These are phyloP conservation scores for Podosphaera leucotricha DNA, from an alignment of 2,329 filamentous ascomycete genomes.

Conservation along the genomic window DNA sequence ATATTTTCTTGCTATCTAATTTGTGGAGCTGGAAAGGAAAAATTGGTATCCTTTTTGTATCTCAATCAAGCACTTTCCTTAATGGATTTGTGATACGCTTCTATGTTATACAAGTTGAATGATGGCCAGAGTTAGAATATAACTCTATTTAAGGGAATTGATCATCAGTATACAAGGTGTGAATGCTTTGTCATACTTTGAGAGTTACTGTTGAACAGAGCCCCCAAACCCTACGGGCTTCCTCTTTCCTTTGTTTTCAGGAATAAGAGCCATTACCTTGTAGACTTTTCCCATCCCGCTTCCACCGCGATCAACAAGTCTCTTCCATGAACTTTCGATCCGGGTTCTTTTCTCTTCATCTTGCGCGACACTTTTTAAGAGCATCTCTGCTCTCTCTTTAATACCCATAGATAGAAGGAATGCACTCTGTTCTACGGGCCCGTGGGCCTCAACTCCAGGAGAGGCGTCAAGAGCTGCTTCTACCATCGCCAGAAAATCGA, in stretches of 20 bases:
- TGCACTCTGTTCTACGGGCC: slow-evolving; percentile 62
- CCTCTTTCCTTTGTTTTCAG: slow-evolving; percentile 49
- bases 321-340: slow-evolving; percentile 52
- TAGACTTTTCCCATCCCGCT: slow-evolving; percentile 88
- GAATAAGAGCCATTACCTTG: slow-evolving; percentile 76
- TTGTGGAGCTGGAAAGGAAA: too few relatives aligned
- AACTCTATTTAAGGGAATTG: too few relatives aligned
- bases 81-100: too few relatives aligned
- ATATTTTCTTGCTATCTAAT: too few relatives aligned
- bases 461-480: slow-evolving; percentile 58
- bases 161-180: too few relatives aligned
- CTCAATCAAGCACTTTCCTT: too few relatives aligned
- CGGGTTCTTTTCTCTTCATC: slow-evolving; percentile 29
- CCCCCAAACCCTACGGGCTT: slow-evolving; percentile 85
- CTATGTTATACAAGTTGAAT: too few relatives aligned
- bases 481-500: slow-evolving; percentile 74
- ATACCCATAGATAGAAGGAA: slow-evolving; percentile 73
- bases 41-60: too few relatives aligned
- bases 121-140: too few relatives aligned
- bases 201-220: slow-evolving; percentile 17
- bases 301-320: slow-evolving; percentile 61
- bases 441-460: slow-evolving; percentile 70
- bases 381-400: slow-evolving; percentile 44
- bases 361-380: slow-evolving; percentile 26
- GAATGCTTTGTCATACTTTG: too few relatives aligned